These are phyloP conservation scores for Salvia hispanica DNA, from an alignment of 257 asterid species.

Conservation along the genomic window DNA sequence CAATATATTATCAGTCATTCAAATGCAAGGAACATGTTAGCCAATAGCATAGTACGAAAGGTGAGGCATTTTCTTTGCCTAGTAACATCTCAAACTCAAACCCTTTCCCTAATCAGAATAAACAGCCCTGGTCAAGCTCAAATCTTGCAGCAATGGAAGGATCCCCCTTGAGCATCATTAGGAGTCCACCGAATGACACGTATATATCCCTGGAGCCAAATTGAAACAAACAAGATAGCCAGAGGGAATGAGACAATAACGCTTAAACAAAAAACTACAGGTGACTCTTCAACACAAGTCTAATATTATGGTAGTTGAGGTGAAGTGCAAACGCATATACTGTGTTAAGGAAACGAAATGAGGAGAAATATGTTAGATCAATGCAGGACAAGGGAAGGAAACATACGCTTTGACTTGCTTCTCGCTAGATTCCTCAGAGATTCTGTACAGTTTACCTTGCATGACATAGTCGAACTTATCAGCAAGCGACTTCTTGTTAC, in stretches of 20 bases:
- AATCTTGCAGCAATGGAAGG: slow-evolving; percentile 64
- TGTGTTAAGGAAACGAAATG: not conserved
- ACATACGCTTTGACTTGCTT: slow-evolving; percentile 77
- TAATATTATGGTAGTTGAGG: too few species aligned
- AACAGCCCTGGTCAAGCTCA: slow-evolving; percentile 87
- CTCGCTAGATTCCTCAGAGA: slow-evolving; percentile 65
- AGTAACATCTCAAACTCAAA: slow-evolving; percentile 32
- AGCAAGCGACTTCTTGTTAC: slow-evolving; percentile 71
- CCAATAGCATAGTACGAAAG: not conserved
- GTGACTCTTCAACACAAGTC: too few species aligned
- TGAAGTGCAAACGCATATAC: not conserved
- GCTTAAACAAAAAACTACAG: not conserved
- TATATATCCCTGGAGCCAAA: slow-evolving; percentile 55
- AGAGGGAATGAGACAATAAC: not conserved
- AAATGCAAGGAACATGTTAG: not conserved
- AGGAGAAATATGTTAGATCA: not conserved
- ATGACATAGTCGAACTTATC: slow-evolving; percentile 56
- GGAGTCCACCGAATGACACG: slow-evolving; percentile 77
- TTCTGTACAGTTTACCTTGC: slow-evolving; percentile 88
- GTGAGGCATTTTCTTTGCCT: not conserved
- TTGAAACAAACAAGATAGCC: not conserved
- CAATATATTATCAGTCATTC: too few species aligned
- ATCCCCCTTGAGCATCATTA: slow-evolving; percentile 74
- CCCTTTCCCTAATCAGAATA: slow-evolving; percentile 79
- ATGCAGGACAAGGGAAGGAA: slow-evolving; percentile 3